Percentiles rank a stretch among this genome's conserved stretches.
Conservation (phyloP, 371 early-diverging fungal genomes). For the Coemansia sp. region DNA sequence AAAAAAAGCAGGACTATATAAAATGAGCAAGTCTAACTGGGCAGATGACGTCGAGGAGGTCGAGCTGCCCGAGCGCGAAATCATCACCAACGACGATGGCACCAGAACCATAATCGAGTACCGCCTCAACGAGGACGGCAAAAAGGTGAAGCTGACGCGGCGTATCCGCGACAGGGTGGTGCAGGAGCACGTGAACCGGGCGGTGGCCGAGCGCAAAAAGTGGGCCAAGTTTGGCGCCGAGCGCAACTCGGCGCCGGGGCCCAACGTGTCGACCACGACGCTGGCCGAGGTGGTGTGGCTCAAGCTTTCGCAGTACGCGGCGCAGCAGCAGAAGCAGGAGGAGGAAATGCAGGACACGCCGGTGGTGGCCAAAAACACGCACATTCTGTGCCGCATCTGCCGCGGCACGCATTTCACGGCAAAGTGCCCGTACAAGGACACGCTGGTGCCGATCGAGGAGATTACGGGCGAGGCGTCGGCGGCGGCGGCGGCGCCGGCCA, state of each 20-base stretch:
- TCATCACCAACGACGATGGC: slow-evolving; percentile 75
- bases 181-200: slow-evolving; percentile 81
- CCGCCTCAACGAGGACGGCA: slow-evolving; percentile 82
- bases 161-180: slow-evolving; percentile 77
- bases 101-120: slow-evolving; percentile 80
- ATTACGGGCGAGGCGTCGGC: slow-evolving; percentile 46
- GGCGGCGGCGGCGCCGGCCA: slow-evolving; percentile 24
- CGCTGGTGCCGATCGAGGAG: slow-evolving; percentile 64
- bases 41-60: slow-evolving; percentile 51
- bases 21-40: slow-evolving; percentile 46
- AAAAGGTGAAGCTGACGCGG: slow-evolving; percentile 84
- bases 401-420: slow-evolving; percentile 95
- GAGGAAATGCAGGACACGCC: slow-evolving; percentile 50
- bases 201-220: slow-evolving; percentile 87
- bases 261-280: slow-evolving; percentile 85
- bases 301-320: slow-evolving; percentile 69
- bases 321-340: slow-evolving; percentile 44
- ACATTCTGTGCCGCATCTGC: slow-evolving; percentile 94
- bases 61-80: slow-evolving; percentile 35
- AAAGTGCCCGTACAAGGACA: slow-evolving; percentile 97
- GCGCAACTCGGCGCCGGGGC: slow-evolving; percentile 71
- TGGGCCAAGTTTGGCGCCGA: slow-evolving; percentile 85
- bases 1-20: neutral
- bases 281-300: slow-evolving; percentile 87
- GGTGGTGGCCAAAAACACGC: slow-evolving; percentile 60